A percentile compares a stretch with the other conserved stretches of the same genome.
These are phyloP conservation scores for Trichosporon sp. DNA, from an alignment of 1,284 basidiomycete genomes.

Conservation along the genomic window DNA sequence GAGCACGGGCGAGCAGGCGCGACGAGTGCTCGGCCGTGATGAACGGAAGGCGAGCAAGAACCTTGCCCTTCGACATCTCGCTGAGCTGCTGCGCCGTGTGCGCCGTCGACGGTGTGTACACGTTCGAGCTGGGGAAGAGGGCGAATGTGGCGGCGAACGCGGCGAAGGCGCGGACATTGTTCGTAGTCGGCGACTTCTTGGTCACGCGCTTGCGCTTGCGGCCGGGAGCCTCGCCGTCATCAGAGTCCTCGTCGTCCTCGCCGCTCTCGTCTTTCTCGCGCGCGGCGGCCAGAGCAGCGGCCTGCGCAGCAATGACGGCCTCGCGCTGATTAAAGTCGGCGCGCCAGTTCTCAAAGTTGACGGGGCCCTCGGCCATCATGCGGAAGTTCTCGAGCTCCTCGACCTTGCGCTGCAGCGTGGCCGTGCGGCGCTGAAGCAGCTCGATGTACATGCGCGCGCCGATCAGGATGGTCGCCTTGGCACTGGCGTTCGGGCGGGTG, in stretches of 20 bases:
- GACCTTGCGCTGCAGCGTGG: conserved; percentile 34
- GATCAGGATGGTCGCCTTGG: conserved; percentile 46
- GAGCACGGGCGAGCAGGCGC: conserved; percentile 28
- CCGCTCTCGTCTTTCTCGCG: conserved; percentile 26
- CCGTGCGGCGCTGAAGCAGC: conserved; percentile 38
- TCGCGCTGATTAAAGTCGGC: conserved; percentile 35
- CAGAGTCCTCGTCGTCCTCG: conserved; percentile 23
- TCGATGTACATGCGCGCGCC: conserved; percentile 48
- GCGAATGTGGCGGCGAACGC: conserved; percentile 44
- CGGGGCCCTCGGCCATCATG: conserved; percentile 32
- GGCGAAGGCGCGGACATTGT: conserved; percentile 34
- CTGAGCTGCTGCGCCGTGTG: conserved; percentile 2
- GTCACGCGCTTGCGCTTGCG: conserved; percentile 21
- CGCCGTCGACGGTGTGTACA: not conserved
- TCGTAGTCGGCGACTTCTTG: conserved; percentile 17
- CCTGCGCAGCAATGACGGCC: conserved; percentile 23
- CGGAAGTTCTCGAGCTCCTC: conserved; percentile 36
- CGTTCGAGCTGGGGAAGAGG: conserved; percentile 35
- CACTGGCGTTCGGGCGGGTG: conserved; percentile 44
- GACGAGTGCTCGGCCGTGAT: conserved; percentile 42
- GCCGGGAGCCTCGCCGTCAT: conserved; percentile 22
- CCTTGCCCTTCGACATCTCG: conserved; percentile 23
- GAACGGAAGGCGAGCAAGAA: conserved; percentile 34
- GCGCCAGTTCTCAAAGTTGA: conserved; percentile 30
- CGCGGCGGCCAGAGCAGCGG: conserved; percentile 20